Conservation (phyloP, 2,329 filamentous ascomycete genomes). For the Trichoderma atrobrunneum region DNA sequence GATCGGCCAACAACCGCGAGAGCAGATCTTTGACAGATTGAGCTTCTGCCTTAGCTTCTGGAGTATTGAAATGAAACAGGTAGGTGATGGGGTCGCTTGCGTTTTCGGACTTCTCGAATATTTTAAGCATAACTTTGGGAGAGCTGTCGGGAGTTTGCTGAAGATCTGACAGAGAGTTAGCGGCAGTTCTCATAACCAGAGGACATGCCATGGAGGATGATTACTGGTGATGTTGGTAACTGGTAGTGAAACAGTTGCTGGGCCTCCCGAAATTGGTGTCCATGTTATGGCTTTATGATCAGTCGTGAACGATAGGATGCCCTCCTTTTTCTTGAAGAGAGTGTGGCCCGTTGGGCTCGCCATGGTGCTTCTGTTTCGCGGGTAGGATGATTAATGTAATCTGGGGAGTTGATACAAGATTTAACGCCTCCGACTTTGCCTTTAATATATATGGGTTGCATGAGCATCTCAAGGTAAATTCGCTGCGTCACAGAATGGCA, state of each 20-base stretch:
- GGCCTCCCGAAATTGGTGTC: slow-evolving; percentile 66
- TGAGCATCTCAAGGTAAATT: neutral
- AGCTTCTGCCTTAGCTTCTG: slow-evolving; percentile 76
- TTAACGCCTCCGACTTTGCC: neutral
- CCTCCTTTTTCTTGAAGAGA: slow-evolving; percentile 95
- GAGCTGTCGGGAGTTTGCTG: slow-evolving; percentile 90
- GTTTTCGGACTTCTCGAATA: slow-evolving; percentile 69
- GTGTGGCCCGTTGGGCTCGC: slow-evolving; percentile 62
- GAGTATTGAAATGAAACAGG: slow-evolving; percentile 85
- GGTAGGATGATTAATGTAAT: neutral
- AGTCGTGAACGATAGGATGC: slow-evolving; percentile 69
- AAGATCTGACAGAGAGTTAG: slow-evolving; percentile 58
- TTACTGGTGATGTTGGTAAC: slow-evolving; percentile 79
- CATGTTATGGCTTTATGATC: slow-evolving; percentile 76
- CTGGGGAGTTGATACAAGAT: neutral
- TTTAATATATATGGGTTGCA: neutral
- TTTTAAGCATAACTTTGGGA: slow-evolving; percentile 89
- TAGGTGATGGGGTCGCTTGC: slow-evolving; percentile 64
- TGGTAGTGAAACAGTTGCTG: slow-evolving; percentile 65
- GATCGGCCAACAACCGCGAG: slow-evolving; percentile 69
- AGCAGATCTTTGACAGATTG: slow-evolving; percentile 80
- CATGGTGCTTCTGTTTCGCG: slow-evolving; percentile 40
- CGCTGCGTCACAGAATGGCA: neutral
- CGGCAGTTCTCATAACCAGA: neutral
- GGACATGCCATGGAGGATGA: slow-evolving; percentile 3